These are phyloP conservation scores for Paxillus rubicundulus DNA, from an alignment of 768 basidiomycete genomes.

Conservation along the genomic window DNA sequence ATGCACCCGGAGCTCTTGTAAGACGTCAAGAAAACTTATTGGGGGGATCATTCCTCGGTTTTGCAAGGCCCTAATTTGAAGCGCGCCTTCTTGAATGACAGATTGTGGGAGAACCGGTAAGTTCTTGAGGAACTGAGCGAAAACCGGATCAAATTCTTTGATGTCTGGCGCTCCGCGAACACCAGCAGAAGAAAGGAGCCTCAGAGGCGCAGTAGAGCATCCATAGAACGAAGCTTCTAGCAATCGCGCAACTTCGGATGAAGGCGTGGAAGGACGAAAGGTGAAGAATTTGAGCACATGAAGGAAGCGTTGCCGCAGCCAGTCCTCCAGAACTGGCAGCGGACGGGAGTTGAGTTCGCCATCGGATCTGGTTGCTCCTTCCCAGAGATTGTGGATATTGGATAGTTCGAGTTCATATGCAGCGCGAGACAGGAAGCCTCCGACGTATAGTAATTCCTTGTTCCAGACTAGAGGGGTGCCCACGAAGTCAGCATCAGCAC, in stretches of 20 bases:
- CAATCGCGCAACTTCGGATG: slow-evolving; percentile 64
- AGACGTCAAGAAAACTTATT: slow-evolving; percentile 80
- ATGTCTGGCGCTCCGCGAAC: slow-evolving; percentile 64
- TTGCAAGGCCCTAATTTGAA: slow-evolving; percentile 61
- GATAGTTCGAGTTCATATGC: slow-evolving; percentile 84
- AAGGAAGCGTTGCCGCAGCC: slow-evolving; percentile 59
- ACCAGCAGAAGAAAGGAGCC: slow-evolving; percentile 74
- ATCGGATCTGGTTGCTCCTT: slow-evolving; percentile 38
- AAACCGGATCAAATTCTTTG: slow-evolving; percentile 68
- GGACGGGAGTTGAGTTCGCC: slow-evolving; percentile 26
- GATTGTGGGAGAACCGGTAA: slow-evolving; percentile 71
- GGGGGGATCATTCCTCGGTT: slow-evolving; percentile 63
- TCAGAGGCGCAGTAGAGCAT: slow-evolving; percentile 54
- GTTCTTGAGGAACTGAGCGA: slow-evolving; percentile 72
- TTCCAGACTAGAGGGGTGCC: slow-evolving; percentile 68
- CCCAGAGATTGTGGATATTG: slow-evolving; percentile 60
- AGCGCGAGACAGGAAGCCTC: slow-evolving; percentile 76
- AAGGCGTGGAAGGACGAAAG: slow-evolving; percentile 86
- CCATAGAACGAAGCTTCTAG: slow-evolving; percentile 80
- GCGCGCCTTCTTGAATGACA: slow-evolving; percentile 52
- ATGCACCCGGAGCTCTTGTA: slow-evolving; percentile 67
- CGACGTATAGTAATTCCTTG: slow-evolving; percentile 79
- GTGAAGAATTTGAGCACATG: slow-evolving; percentile 90
- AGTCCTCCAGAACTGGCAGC: slow-evolving; percentile 43
- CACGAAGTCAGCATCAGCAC: neutral